phyloP scores from a whole-genome alignment of 345 rosid species.

The Euphorbia tirucalli region DNA sequence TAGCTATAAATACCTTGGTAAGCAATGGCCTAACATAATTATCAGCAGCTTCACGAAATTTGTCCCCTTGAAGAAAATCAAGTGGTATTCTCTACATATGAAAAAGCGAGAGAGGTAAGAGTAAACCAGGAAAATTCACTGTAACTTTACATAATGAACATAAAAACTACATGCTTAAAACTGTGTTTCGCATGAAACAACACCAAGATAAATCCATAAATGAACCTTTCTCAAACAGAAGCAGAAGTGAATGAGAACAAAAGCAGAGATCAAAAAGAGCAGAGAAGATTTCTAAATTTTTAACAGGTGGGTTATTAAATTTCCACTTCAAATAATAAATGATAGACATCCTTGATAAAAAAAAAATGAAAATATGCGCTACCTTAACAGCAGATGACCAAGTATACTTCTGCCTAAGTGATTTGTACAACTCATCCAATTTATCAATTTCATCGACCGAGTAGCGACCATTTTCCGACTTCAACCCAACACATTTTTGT shows the following conservation, averaged over 20 bases:
- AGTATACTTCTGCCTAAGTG: conserved; percentile 62
- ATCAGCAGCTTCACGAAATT: conserved; percentile 75
- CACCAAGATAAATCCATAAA: neutral
- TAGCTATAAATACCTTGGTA: conserved; percentile 56
- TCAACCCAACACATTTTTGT: conserved; percentile 71
- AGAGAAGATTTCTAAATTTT: neutral
- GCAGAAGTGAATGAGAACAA: neutral
- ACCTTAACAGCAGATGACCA: conserved; percentile 99
- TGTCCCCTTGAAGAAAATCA: conserved; percentile 86
- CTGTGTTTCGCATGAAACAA: neutral
- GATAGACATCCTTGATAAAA: conserved; percentile 1
- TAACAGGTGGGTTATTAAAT: neutral
- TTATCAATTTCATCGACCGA: conserved; percentile 72
- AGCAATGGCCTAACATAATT: conserved; percentile 79
- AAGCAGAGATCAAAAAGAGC: neutral
- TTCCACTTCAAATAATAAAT: neutral
- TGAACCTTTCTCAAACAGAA: neutral
- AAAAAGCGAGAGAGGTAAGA: neutral
- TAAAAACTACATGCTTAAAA: neutral
- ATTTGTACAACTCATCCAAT: conserved; percentile 73
- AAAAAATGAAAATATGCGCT: conserved; percentile 17
- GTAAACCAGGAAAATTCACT: neutral
- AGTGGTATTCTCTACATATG: conserved; percentile 83
- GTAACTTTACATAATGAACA: neutral
- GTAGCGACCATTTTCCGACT: conserved; percentile 56